Base-by-base conservation (phyloP, 2,329 filamentous ascomycete species). In the Xylariaceae sp. region DNA sequence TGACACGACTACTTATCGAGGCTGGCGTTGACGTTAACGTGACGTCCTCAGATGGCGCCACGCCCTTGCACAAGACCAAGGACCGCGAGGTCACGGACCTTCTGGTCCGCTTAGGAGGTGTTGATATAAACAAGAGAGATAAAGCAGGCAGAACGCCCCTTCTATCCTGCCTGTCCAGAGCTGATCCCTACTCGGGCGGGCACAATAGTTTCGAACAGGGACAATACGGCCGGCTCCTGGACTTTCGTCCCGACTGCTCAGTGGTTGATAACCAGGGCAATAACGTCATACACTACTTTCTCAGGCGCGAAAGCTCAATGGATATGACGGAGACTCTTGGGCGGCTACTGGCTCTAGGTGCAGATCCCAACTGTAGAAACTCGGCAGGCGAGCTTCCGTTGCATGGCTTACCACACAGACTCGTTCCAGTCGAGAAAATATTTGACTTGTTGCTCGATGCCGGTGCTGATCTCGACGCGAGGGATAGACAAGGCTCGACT, bases 1-100 rank as follows among this genome's bases (percentile, higher is more conserved):
- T 40, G 38, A 36, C 32, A 15, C 38, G 32, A 21, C 18, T 35
- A 8, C 38, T 40, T 31, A 11, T 40, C 12, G 38, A 40, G 26
- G 38, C 38, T 26, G 38, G 32, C 17, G 38, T 28, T 11, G 38
- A 40, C 9, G 32, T 21, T 12, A 40, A 40, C 5, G 28, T 7
- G 5, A 21, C 32, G 27, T 31, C 26, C 19, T 36, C n/a, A 8
- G 28, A 40, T 16, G 32, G 38, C 21, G 19, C 18, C 11, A 35
- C 38, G n/a, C 38, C 32, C 14, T 21, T 40, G 21, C 38, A 40
- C 14, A 40, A 36, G 31, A 11, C 32, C 18, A 19, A 13, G 16
- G 28, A 31, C 21, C 4, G 6, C 15, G 37, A 40, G 27, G 38
- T 36, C 18, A 31, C 36, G n/a, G 9, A 21, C 17, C 27, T 40